Evolutionary conservation across 352 stramenopile genomes (phyloP), one percentile per base, ranked within the genome.

Genomic region (Phytophthora quininea): DNA sequence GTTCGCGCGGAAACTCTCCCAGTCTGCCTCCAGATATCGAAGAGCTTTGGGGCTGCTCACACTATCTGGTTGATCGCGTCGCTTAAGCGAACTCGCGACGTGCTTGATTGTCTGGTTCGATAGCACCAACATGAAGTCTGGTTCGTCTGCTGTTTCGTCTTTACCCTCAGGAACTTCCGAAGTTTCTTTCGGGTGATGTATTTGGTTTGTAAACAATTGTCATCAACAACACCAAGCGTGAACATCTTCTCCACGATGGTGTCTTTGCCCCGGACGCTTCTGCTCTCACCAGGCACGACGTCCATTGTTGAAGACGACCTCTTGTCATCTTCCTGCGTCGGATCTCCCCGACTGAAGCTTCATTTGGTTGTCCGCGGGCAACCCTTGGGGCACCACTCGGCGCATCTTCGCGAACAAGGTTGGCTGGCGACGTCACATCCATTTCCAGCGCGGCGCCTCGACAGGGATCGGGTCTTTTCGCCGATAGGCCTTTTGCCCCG

Each of bases 201-300:
- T n/a, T n/a, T n/a, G n/a, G n/a, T n/a, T n/a, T n/a, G n/a, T n/a
- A n/a, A n/a, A n/a, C n/a, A n/a, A n/a, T n/a, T n/a, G n/a, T n/a
- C n/a, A n/a, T n/a, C n/a, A n/a, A n/a, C n/a, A n/a, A n/a, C n/a
- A n/a, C n/a, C n/a, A n/a, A n/a, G n/a, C n/a, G n/a, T n/a, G 42
- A 60, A 56, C 50, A 59, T 58, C 15, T 46, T 58, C 38, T 65
- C 40, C 49, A 65, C 49, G 38, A 48, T 11, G 38, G 2, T 54
- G 30, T 40, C 15, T 47, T 54, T 58, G 8, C 37, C 58, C n/a
- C 4, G 3, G 35, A 3, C 15, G 7, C 38, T 49, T 15, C 27
- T 47, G 15, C 29, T 48, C 4, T 42, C 48, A 14, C 11, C 8
- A 5, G 10, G 5, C 5, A 11, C 35, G 5, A 10, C 35, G 57